phyloP scores from a whole-genome alignment of 2,329 filamentous ascomycete species.

The Fusarium metavorans region DNA sequence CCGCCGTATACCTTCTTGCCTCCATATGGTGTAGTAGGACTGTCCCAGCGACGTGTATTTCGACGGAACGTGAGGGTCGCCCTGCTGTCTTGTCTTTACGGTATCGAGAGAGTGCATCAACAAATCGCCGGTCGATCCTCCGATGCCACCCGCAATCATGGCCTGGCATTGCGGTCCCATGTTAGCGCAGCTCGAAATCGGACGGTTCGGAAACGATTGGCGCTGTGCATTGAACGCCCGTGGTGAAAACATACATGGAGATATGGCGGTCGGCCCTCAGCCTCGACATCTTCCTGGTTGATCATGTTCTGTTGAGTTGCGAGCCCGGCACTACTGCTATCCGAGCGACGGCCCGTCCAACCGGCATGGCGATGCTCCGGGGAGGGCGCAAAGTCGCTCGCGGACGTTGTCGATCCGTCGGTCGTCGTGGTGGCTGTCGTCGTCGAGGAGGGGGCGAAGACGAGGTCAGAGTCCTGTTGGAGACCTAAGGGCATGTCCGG shows the following conservation, averaged over 20 bases:
- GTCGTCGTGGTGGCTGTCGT: slow-evolving; percentile 20
- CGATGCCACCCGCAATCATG: slow-evolving; percentile 94
- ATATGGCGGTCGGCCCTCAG: slow-evolving; percentile 59
- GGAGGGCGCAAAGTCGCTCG: slow-evolving; percentile 38
- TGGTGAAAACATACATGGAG: slow-evolving; percentile 52
- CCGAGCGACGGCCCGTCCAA: slow-evolving; percentile 42
- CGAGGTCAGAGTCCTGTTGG: slow-evolving; percentile 38
- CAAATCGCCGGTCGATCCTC: slow-evolving; percentile 94
- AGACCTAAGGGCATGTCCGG: slow-evolving; percentile 45
- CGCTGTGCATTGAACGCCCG: not conserved
- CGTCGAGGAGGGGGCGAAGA: slow-evolving; percentile 36
- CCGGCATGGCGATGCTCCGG: slow-evolving; percentile 50
- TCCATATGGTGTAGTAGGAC: slow-evolving; percentile 92
- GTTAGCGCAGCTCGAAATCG: slow-evolving; percentile 33
- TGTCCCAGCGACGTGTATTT: slow-evolving; percentile 92
- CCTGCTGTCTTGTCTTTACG: slow-evolving; percentile 97
- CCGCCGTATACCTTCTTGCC: slow-evolving; percentile 87
- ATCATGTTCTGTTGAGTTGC: slow-evolving; percentile 50
- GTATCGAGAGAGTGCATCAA: slow-evolving; percentile 99
- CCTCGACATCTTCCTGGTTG: slow-evolving; percentile 54
- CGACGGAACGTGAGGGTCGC: slow-evolving; percentile 91
- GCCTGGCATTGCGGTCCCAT: slow-evolving; percentile 64
- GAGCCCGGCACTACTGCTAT: slow-evolving; percentile 44
- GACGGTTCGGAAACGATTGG: slow-evolving; percentile 1
- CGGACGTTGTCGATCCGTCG: slow-evolving; percentile 31